These are phyloP conservation scores for Kuraishia hungarica DNA, from an alignment of 805 yeast genomes.

Conservation along the genomic window DNA sequence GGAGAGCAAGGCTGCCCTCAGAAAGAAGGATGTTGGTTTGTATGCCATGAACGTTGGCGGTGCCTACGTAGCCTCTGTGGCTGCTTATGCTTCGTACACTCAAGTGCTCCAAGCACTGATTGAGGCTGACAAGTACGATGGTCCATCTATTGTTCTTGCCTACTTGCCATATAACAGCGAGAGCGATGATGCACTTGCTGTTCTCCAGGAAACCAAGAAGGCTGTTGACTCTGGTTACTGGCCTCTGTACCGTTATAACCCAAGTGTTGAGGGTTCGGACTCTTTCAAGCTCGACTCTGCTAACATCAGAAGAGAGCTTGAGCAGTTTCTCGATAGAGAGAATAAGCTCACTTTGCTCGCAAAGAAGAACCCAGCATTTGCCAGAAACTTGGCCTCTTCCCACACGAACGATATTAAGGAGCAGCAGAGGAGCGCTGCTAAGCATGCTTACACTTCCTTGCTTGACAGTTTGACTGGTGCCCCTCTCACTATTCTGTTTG, in stretches of 20 bases:
- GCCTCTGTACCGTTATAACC: slow-evolving; percentile 89
- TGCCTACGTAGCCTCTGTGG: slow-evolving; percentile 89
- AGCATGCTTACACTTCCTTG: slow-evolving; percentile 66
- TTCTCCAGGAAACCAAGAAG: slow-evolving; percentile 76
- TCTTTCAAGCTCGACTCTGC: slow-evolving; percentile 79
- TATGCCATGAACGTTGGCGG: slow-evolving; percentile 92
- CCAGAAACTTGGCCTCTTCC: slow-evolving; percentile 59
- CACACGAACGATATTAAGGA: slow-evolving; percentile 53
- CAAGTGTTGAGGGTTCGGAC: slow-evolving; percentile 42
- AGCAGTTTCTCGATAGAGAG: slow-evolving; percentile 80
- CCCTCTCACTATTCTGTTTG: slow-evolving; percentile 77
- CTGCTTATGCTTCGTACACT: slow-evolving; percentile 88
- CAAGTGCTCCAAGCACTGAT: slow-evolving; percentile 82
- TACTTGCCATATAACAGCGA: slow-evolving; percentile 72
- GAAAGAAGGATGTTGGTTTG: slow-evolving; percentile 88
- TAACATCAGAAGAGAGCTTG: slow-evolving; percentile 64
- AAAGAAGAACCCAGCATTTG: slow-evolving; percentile 60
- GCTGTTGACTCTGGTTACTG: slow-evolving; percentile 95
- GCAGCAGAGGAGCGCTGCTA: slow-evolving; percentile 59
- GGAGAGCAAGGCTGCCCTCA: slow-evolving; percentile 32
- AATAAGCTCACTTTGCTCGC: slow-evolving; percentile 77
- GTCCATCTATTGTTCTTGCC: slow-evolving; percentile 89
- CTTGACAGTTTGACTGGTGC: slow-evolving; percentile 89
- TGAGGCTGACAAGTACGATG: slow-evolving; percentile 84
- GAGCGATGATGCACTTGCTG: slow-evolving; percentile 57